A percentile compares a stretch with the other conserved stretches of the same genome.
phyloP scores from a whole-genome alignment of 2,329 filamentous ascomycete species.

The Nemania bipapillata region DNA sequence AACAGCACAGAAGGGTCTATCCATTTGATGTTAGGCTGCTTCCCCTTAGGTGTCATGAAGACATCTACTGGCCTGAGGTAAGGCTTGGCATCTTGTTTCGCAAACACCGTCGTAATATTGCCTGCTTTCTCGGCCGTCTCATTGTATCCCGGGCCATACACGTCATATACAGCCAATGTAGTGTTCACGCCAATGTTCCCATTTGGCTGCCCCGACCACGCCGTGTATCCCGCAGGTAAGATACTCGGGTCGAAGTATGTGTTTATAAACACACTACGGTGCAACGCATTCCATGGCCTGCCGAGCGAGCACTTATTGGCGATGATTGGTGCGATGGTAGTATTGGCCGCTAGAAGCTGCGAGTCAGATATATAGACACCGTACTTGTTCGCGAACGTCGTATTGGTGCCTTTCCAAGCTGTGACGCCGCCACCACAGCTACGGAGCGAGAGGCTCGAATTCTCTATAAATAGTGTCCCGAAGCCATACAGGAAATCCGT shows the following conservation, averaged over 20 bases:
- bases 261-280: slow-evolving; percentile 67
- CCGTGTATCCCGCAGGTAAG: slow-evolving; percentile 64
- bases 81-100: slow-evolving; percentile 27
- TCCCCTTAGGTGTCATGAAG: slow-evolving; percentile 40
- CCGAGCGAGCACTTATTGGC: slow-evolving; percentile 66
- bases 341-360: slow-evolving; percentile 65
- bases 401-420: slow-evolving; percentile 75
- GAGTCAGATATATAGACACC: slow-evolving; percentile 72
- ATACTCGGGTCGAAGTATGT: slow-evolving; percentile 67
- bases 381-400: slow-evolving; percentile 73
- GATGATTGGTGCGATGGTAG: slow-evolving; percentile 52
- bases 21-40: slow-evolving; percentile 40
- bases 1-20: slow-evolving; percentile 36
- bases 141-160: slow-evolving; percentile 41
- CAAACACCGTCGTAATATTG: slow-evolving; percentile 39
- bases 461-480: slow-evolving; percentile 70
- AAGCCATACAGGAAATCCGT: slow-evolving; percentile 77
- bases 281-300: slow-evolving; percentile 70
- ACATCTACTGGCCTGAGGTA: slow-evolving; percentile 41
- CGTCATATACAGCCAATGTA: slow-evolving; percentile 41
- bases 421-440: slow-evolving; percentile 73
- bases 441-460: slow-evolving; percentile 65
- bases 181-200: slow-evolving; percentile 38
- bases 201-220: slow-evolving; percentile 55
- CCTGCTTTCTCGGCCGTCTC: slow-evolving; percentile 37